Percentiles rank a stretch among this genome's conserved stretches.
phyloP scores from a whole-genome alignment of 345 rosid genomes.

The Populus deltoides region DNA sequence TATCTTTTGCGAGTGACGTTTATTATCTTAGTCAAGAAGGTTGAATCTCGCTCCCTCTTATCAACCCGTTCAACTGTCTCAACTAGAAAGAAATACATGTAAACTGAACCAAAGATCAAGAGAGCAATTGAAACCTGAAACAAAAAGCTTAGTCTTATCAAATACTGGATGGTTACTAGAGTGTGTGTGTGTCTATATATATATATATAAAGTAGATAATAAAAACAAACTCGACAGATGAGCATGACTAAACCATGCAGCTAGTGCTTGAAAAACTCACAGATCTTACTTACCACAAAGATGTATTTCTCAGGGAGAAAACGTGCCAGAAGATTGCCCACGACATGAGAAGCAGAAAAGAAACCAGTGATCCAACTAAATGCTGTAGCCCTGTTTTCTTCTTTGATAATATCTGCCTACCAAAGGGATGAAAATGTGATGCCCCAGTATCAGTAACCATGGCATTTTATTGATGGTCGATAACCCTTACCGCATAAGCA shows the following conservation, averaged over 20 bases:
- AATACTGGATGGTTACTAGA: neutral
- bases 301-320: constrained; percentile 52
- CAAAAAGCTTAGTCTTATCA: neutral
- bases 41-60: constrained; percentile 31
- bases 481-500: constrained; percentile 46
- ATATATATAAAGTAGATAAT: neutral
- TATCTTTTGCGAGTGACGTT: constrained; percentile 31
- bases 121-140: constrained; percentile 49
- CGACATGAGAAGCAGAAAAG: constrained; percentile 50
- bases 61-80: constrained; percentile 35
- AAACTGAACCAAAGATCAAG: constrained; percentile 40
- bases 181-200: too few species aligned
- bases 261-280: neutral
- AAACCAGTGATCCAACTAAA: constrained; percentile 61
- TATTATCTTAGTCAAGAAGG: constrained; percentile 25
- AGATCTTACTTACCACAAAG: constrained; percentile 33
- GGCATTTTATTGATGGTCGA: neutral
- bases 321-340: constrained; percentile 46
- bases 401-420: constrained; percentile 48
- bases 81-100: constrained; percentile 40
- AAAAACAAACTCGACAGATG: neutral
- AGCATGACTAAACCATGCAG: neutral
- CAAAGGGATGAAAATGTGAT: constrained; percentile 18
- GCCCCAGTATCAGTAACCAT: neutral
- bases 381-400: constrained; percentile 43